These are phyloP conservation scores for Lecanicillium sp. DNA, from an alignment of 2,329 filamentous ascomycete genomes.

Conservation along the genomic window DNA sequence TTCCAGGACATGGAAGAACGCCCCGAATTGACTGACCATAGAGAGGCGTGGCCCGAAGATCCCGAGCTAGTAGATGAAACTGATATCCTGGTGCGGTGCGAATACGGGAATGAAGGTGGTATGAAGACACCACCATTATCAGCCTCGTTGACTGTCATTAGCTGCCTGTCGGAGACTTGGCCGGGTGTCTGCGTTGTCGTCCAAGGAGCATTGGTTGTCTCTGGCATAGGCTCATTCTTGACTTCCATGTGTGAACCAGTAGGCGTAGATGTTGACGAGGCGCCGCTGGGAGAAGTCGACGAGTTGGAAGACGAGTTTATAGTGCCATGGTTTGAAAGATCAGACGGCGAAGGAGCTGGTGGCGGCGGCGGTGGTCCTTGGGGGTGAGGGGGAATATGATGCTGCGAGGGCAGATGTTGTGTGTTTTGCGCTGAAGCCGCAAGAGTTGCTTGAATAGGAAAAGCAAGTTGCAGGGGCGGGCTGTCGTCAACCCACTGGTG, in stretches of 20 bases:
- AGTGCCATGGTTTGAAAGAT: constrained; percentile 7
- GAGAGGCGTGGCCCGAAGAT: constrained; percentile 39
- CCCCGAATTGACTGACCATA: constrained; percentile 34
- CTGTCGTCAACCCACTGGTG: constrained; percentile 32
- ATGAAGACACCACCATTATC: constrained; percentile 23
- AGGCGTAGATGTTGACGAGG: constrained; percentile 11
- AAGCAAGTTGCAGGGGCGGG: constrained; percentile 23
- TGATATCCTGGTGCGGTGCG: constrained; percentile 35
- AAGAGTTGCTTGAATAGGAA: constrained; percentile 8
- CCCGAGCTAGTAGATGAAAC: constrained; percentile 41
- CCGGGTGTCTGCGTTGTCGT: too few species aligned
- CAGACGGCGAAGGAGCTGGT: constrained; percentile 9
- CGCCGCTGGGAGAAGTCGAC: constrained; percentile 11
- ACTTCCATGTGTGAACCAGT: constrained; percentile 12
- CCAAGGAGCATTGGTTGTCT: constrained; percentile 19
- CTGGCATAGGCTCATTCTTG: constrained; percentile 21
- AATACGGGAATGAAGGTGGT: constrained; percentile 27
- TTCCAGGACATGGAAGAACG: constrained; percentile 33
- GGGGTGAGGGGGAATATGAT: constrained; percentile 12
- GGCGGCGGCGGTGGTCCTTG: constrained; percentile 11
- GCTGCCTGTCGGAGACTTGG: constrained; percentile 2
- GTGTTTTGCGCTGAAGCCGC: constrained; percentile 7
- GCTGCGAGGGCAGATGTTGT: neutral
- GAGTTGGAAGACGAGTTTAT: constrained; percentile 3
- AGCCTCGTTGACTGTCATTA: constrained; percentile 8